Evolutionary conservation across 805 yeast species (phyloP), one percentile per base, ranked within the genome.

Genomic region (Schizosaccharomyces octosporus): DNA sequence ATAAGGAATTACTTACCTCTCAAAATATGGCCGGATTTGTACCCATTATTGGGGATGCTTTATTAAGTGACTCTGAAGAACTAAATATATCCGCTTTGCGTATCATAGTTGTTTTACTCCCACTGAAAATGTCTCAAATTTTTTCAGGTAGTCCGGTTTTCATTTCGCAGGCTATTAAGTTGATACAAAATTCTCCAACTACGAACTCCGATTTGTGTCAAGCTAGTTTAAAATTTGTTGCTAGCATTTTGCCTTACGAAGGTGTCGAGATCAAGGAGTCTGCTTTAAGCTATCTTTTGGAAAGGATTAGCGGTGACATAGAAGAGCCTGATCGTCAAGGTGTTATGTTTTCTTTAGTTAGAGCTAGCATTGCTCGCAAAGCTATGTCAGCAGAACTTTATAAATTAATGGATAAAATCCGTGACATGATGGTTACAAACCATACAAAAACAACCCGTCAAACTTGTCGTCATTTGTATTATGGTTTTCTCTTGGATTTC

Each of bases 301-400:
- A 79, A 11, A 77, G 85, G 65, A 74, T 93, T 55, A 80, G 79
- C 68, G 94, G 96, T 1, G 97, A 93, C 72, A 73, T 93, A 63
- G 88, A 85, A 67, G 95, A 90, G 66, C 95, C 95, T 11, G 83
- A 80, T 65, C 80, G 83, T 65, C 97, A 90, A 70, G 88, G 95
- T 51, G 76, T 87, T 55, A 95, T 97, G 0, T 87, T 89, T 71
- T 81, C 83, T 61, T 88, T 90, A 66, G 70, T 93, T 66, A 84
- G 83, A 65, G 80, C 96, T 0, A 75, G 89, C n/a, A 76, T 90
- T 45, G 71, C 84, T 13, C 82, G 82, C 64, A 87, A 82, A 66
- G 74, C 85, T 21, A 75, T 83, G 79, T 73, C 88, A 24, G 88
- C 97, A 0, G 97, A 93, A 68, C 78, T 93, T 1, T 93, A 93